Evolutionary conservation across 768 basidiomycete genomes (phyloP), one percentile per base, ranked within the genome.

Genomic region (Xanthoconium stramineum): DNA sequence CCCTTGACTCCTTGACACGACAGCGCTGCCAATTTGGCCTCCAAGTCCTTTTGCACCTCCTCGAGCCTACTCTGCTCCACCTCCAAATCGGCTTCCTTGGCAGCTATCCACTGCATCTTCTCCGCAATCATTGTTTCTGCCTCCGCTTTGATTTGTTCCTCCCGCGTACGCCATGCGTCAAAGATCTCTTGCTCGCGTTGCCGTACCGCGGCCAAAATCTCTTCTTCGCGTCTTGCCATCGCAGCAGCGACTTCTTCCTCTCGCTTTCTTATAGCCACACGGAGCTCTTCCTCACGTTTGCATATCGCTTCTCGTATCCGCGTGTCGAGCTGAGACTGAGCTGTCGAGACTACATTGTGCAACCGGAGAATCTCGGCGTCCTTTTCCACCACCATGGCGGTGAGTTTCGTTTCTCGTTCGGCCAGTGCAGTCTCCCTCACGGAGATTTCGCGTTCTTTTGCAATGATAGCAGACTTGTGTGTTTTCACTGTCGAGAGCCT

Each of bases 171-270:
- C 83, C 87, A 88, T 14, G 85, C 84, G 12, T 82, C 76, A 38
- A 76, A 76, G 29, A 88, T 74, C 61, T 89, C 86, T 19, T 75
- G 80, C 61, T 90, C 89, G 8, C 88, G 76, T 48, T 72, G 73
- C 30, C 83, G 73, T 6, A 91, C 83, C 3, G 86, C 85, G 17
- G 81, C 79, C 76, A 88, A 78, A 40, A 91, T 83, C 66, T 89
- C 88, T 52, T 85, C n/a, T n/a, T 90, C 89, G 3, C 89, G 76
- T 51, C 78, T 72, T 28, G 80, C 72, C 76, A 89, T 88, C 8
- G 84, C 83, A 30, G 69, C 71, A 3, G 81, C 83, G 5, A 91
- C 84, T 64, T 89, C 87, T 49, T 83, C 83, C 67, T 91, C 88
- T 32, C 88, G 80, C 64, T 83, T 80, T 65, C 79, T 76, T 20